Evolutionary conservation across 176 grass and related monocot genomes (phyloP), one percentile per base, ranked within the genome.

Genomic region (Panicum miliaceum): DNA sequence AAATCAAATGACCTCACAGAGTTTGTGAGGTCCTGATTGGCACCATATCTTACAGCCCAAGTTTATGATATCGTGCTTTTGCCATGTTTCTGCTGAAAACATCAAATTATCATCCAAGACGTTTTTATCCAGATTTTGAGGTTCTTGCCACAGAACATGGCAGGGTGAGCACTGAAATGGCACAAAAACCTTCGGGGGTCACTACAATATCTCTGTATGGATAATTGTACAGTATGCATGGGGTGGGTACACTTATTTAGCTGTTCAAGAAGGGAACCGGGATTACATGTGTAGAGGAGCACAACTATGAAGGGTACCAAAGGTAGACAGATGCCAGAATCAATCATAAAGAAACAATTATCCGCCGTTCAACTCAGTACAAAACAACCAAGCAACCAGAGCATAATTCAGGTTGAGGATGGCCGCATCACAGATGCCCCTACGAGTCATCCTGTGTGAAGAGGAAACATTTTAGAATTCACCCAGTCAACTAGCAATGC

Each of bases 321-420:
- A 81, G 7, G 56, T 43, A 71, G 47, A 46, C 27, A 40, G 3
- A 57, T 26, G 78, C 26, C 8, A 45, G 73, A 66, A 65, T 48
- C 57, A 22, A 73, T 79, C 59, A 79, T 73, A 35, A 71, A 66
- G 0, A 68, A 77, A 64, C n/a, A 25, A 41, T 16, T 68, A 78
- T 71, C 16, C 67, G 57, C 57, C 74, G 79, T 83, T 53, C 34
- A 65, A 48, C 78, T 78, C 25, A 29, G 57, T 43, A 78, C 64
- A 27, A 37, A 78, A 90, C 47, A 82, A 79, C 47, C 36, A 48
- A 61, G 73, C 48, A 23, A 73, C 41, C n/a, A 67, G 27, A 83
- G 27, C 7, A 82, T 67, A 73, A 73, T 86, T 82, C 72, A 64
- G 56, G 20, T 54, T 47, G 48, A 86, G 5, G 65, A 82, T 47